Evolutionary conservation across 2,329 filamentous ascomycete genomes (phyloP), one percentile per base, ranked within the genome.

Genomic region (Pseudohalonectria lignicola): DNA sequence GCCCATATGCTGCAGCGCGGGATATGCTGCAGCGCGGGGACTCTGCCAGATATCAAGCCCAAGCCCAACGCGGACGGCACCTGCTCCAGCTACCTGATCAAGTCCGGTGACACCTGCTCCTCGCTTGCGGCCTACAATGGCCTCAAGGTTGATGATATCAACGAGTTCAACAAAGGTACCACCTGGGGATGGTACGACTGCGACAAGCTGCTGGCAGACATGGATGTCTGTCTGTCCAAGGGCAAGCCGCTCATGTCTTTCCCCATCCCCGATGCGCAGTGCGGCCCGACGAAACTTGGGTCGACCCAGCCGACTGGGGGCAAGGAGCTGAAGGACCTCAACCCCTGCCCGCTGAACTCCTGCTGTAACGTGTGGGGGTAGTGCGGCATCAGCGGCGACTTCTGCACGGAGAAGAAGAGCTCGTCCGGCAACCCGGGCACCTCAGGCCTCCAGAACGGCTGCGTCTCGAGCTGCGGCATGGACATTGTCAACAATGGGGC

Each of bases 381-480:
- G 9, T 32, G 31, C 31, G 31, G 59, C 17, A 53, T 51, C 9
- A 57, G 55, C 1, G 39, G 40, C 6, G 55, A 54, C 10, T 60
- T 59, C 42, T 64, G 59, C 45, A n/a, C n/a, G n/a, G n/a, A n/a
- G n/a, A n/a, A n/a, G n/a, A n/a, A n/a, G 52, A 43, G 12, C 40
- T 49, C n/a, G n/a, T n/a, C n/a, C 42, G 47, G 15, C 57, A 49
- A 1, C 60, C 59, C 2, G 48, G 47, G 2, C 62, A 59, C 4
- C 1, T 62, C 62, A 9, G 64, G 61, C 4, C 49, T 57, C 36
- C 45, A 1, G 53, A 51, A 59, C 41, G 59, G 57, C 21, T 64
- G 62, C 41, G 57, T 64, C 16, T 58, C 53, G 16, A 63, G 63
- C 48, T 66, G 62, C 34, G 61, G 63, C 13, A 55, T 43, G 5